Evolutionary conservation across 805 yeast genomes (phyloP), one percentile per base, ranked within the genome.

Genomic region (Wickerhamiella allomyrinae): DNA sequence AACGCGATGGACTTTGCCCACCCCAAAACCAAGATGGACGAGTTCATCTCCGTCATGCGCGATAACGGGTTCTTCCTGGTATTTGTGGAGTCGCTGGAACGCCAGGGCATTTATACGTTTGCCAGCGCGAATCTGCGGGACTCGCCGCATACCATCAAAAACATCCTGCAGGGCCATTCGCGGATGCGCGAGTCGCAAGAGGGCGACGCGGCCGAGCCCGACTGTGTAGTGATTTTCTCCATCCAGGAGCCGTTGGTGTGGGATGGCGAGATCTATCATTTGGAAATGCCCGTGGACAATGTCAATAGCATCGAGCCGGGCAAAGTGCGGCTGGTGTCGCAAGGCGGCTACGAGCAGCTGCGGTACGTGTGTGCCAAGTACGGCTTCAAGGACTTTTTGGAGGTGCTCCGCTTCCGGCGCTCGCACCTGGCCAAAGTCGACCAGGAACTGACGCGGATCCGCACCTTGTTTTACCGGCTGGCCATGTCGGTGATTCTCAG

Each of bases 201-300:
- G 33, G 44, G 43, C 19, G 40, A 31, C 29, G 44, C 40, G 11
- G 38, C 33, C 13, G 53, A 42, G 19, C 57, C 66, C 21, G 82
- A 85, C 0, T 84, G 82, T 49, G 70, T 84, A 11, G 52, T 86
- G 21, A 79, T 84, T 13, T 60, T 87, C 4, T 77, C 83, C 52
- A 86, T 94, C 0, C 70, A 78, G 2, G 83, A 83, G 52, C 93
- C 95, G 0, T 71, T 87, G 60, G 74, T 82, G 39, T 89, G 97
- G 97, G 86, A 81, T 46, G 96, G 96, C 4, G 69, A 73, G 14
- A 76, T 80, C 48, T 69, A 77, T 29, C 71, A 76, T 34, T 57
- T 82, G 10, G 55, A 58, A 3, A 65, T 74, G 20, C 51, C 50
- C 3, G 36, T 45, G 1, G 54, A 49, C 14, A 35, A 39, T 10